Evolutionary conservation across 1,284 basidiomycete genomes (phyloP).

Genomic region (Cryptococcus sp.): DNA sequence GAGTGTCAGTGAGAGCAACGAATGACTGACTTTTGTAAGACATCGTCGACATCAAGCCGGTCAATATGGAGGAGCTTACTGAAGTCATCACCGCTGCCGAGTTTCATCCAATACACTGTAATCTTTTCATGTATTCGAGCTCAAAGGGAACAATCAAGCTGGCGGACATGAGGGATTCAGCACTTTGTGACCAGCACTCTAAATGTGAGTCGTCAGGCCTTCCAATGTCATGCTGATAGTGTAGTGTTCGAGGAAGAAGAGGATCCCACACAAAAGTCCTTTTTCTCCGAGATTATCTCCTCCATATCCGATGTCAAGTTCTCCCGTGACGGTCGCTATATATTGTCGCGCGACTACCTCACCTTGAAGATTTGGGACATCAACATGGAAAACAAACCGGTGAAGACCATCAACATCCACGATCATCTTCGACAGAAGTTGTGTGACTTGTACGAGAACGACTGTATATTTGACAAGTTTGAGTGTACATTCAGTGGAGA

Average conservation of each 20-base stretch:
- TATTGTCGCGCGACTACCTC: constrained; percentile 94
- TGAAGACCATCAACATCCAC: constrained; percentile 98
- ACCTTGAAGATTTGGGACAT: constrained; percentile 99
- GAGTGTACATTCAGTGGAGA: constrained; percentile 96
- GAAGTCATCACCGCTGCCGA: constrained; percentile 99
- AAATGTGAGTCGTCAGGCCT: constrained; percentile 70
- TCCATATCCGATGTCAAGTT: constrained; percentile 99
- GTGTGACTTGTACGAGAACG: constrained; percentile 99
- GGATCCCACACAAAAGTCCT: constrained; percentile 94
- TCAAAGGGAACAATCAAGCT: constrained; percentile 99
- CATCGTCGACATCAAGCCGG: constrained; percentile 99
- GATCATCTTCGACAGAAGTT: constrained; percentile 96
- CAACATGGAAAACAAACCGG: constrained; percentile 95
- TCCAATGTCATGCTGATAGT: constrained; percentile 3
- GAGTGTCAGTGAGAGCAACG: constrained; percentile 50
- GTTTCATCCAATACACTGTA: constrained; percentile 97
- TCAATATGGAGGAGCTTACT: constrained; percentile 99
- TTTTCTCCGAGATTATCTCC: constrained; percentile 99
- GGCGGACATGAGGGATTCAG: constrained; percentile 99
- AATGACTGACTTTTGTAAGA: constrained; percentile 60
- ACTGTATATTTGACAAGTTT: constrained; percentile 99
- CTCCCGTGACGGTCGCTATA: constrained; percentile 94
- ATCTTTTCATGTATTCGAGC: constrained; percentile 99
- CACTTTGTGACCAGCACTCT: constrained; percentile 92
- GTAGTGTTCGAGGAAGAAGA: constrained; percentile 97